A percentile compares a stretch with the other conserved stretches of the same genome.
These are phyloP conservation scores for Aphanomyces euteiches DNA, from an alignment of 352 stramenopile genomes.

Conservation along the genomic window DNA sequence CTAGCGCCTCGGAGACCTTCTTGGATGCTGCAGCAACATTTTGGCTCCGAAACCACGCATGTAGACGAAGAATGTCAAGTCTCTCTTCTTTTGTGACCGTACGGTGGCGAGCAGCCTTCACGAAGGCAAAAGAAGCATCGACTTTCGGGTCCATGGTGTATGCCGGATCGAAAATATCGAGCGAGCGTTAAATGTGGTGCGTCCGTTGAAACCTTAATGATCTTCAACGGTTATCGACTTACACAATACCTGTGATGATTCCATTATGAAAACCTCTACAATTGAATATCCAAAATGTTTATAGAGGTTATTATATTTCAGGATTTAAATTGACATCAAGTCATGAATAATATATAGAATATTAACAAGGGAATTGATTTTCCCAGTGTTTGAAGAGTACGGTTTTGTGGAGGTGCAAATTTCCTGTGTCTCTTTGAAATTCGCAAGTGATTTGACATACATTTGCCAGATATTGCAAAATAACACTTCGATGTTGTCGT, in stretches of 20 bases:
- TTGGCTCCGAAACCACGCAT: constrained; percentile 1
- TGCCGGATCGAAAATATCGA: background rate
- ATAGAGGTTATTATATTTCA: background rate
- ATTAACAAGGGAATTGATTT: too few species aligned
- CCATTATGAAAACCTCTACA: background rate
- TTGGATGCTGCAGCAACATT: background rate
- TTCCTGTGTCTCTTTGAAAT: too few species aligned
- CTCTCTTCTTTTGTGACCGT: background rate
- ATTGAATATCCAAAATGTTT: background rate
- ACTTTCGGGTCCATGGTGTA: background rate
- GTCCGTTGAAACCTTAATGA: background rate
- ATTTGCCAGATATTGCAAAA: too few species aligned
- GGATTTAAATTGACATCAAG: background rate
- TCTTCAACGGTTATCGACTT: background rate
- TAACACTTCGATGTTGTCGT: too few species aligned
- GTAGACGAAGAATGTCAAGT: background rate
- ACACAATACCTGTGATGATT: background rate
- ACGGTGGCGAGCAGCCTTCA: background rate
- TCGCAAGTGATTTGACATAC: too few species aligned
- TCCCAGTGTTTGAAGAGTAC: too few species aligned
- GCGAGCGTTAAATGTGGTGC: too few species aligned
- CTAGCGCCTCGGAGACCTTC: background rate
- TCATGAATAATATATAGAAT: background rate
- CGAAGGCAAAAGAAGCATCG: background rate
- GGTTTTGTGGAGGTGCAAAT: too few species aligned